Evolutionary conservation across 352 stramenopile genomes (phyloP).

Genomic region (Pythium phragmiticola): DNA sequence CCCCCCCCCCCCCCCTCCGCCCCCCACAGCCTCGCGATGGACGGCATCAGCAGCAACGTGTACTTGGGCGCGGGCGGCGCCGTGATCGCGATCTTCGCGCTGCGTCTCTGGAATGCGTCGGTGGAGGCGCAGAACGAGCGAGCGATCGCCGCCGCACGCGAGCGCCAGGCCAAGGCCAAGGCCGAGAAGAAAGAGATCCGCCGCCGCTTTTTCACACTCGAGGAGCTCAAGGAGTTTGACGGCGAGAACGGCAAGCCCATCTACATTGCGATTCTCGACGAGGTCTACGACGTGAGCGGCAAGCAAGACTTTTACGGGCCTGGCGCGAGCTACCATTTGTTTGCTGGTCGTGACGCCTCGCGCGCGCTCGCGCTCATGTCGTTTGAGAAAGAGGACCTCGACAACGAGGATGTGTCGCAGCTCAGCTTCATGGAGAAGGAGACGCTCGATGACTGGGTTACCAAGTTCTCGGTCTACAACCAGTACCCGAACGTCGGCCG

Average conservation of each 20-base stretch:
- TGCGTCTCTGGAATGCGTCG: constrained; percentile 67
- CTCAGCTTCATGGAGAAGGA: constrained; percentile 84
- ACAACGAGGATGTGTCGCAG: constrained; percentile 77
- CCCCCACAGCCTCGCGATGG: constrained; percentile 15
- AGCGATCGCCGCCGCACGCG: constrained; percentile 59
- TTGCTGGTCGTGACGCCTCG: constrained; percentile 94
- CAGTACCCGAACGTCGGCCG: constrained; percentile 94
- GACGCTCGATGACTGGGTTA: constrained; percentile 91
- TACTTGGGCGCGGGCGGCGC: constrained; percentile 56
- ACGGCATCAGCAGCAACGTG: constrained; percentile 51
- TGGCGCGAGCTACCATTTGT: constrained; percentile 94
- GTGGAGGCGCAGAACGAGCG: constrained; percentile 59
- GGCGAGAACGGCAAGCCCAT: constrained; percentile 91
- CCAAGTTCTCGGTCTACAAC: constrained; percentile 96
- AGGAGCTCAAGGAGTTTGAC: constrained; percentile 92
- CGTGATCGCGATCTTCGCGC: constrained; percentile 43
- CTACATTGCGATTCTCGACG: constrained; percentile 94
- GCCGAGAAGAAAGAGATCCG: constrained; percentile 59
- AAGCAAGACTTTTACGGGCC: constrained; percentile 96
- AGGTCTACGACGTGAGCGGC: constrained; percentile 96
- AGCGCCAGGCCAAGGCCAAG: constrained; percentile 65
- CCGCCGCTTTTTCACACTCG: constrained; percentile 90
- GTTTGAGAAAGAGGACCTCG: constrained; percentile 93
- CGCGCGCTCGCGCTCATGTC: constrained; percentile 95
- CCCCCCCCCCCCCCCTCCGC: neutral